Base-by-base conservation (phyloP, 148 eudicot genomes). In the Rhododendron kiyosumense region DNA sequence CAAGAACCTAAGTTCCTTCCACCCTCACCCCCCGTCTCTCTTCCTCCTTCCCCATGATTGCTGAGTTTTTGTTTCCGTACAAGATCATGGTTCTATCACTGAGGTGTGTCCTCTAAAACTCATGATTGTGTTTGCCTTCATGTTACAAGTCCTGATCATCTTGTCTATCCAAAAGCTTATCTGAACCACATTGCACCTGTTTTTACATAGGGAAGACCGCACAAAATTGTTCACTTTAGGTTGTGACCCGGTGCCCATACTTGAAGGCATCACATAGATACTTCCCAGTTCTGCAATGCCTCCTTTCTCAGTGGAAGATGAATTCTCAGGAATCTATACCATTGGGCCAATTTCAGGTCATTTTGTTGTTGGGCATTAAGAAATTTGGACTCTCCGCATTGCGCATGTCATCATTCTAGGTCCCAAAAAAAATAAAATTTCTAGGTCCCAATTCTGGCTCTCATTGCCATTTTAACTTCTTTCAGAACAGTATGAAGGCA, bases 1-100 rank as follows among this genome's bases (percentile, higher is more conserved):
- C 92, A 87, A 89, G 93, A 88, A 91, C 85, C 79, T 85, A 85
- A 90, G 61, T 89, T 87, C 51, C 84, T 86, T 69, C 85, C 85
- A 73, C 80, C 80, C 49, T 75, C 83, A 48, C 61, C 59, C 15
- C 74, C 63, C 61, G 5, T 54, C 57, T 28, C 32, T 28, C 59
- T n/a, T 18, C 38, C 83, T 61, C 43, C 8, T 5, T 51, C 18
- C 14, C 36, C 32, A 15, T n/a, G 26, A 11, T 49, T 71, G 30
- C 43, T 30, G 26, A 63, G 3, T 22, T 63, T 22, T n/a, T 22
- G 28, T 63, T 24, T 63, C 69, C 5, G 28, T n/a, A 7, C 28
- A 22, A 63, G 69, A 63, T 63, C 26, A 57, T 79, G 49, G 78
- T 24, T 17, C 26, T 46, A 38, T 73, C 14, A 3, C 5, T 36